A percentile compares a stretch with the other conserved stretches of the same genome.
Evolutionary conservation across 192 early-diverging fungal genomes (phyloP).

Genomic region (Ramicandelaber brevisporus): DNA sequence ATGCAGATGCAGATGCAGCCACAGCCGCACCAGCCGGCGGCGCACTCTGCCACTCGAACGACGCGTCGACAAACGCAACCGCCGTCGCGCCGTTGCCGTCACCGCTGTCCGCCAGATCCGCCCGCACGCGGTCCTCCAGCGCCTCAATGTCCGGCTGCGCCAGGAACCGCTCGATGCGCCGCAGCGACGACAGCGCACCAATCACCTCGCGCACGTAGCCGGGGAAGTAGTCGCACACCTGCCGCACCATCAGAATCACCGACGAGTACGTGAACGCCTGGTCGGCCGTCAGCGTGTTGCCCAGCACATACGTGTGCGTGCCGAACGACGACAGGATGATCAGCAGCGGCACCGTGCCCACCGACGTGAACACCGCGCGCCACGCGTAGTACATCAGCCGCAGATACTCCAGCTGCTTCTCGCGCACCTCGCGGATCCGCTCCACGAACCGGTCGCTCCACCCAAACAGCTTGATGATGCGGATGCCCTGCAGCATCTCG

Average conservation of each 20-base stretch:
- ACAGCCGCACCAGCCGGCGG: too few species aligned
- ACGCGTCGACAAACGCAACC: slow-evolving; percentile 9
- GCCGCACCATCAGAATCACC: slow-evolving; percentile 36
- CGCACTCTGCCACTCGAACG: too few species aligned
- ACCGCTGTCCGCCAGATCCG: slow-evolving; percentile 1
- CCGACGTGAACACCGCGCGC: slow-evolving; percentile 23
- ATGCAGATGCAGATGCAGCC: too few species aligned
- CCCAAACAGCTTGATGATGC: slow-evolving; percentile 77
- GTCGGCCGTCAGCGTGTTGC: slow-evolving; percentile 25
- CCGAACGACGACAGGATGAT: slow-evolving; percentile 32
- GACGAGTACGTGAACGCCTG: slow-evolving; percentile 42
- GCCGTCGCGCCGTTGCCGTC: too few species aligned
- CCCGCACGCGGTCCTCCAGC: slow-evolving; percentile 11
- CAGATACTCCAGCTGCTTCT: slow-evolving; percentile 26
- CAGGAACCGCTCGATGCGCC: slow-evolving; percentile 49
- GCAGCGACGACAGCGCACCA: slow-evolving; percentile 35
- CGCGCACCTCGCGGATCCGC: slow-evolving; percentile 30
- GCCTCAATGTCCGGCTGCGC: slow-evolving; percentile 36
- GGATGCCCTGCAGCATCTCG: slow-evolving; percentile 68
- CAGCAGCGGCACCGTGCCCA: slow-evolving; percentile 25
- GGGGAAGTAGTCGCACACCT: slow-evolving; percentile 12
- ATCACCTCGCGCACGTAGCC: slow-evolving; percentile 28
- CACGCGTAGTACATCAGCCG: slow-evolving; percentile 15
- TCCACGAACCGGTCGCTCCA: slow-evolving; percentile 53
- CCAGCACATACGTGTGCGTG: slow-evolving; percentile 32